Evolutionary conservation across 768 basidiomycete species (phyloP).

Genomic region (Macrolepiota albuminosa): DNA sequence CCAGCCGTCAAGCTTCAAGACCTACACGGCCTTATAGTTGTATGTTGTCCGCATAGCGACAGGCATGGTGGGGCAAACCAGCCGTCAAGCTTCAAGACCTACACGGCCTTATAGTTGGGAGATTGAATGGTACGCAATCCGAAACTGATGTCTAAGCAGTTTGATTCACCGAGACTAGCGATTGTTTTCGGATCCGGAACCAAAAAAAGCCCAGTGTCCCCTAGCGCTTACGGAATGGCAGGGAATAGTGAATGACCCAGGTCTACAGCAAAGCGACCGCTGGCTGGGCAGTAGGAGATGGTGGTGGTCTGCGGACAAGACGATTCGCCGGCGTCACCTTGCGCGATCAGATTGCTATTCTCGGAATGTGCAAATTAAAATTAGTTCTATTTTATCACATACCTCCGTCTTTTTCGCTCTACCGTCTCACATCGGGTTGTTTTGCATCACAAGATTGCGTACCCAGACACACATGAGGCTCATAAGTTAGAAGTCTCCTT

Average conservation of each 20-base stretch:
- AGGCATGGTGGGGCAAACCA: conserved; percentile 34
- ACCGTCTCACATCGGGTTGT: not conserved
- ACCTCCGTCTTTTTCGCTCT: conserved; percentile 30
- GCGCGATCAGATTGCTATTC: conserved; percentile 19
- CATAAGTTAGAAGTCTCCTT: not conserved
- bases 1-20: conserved; percentile 18
- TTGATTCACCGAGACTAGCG: conserved; percentile 14
- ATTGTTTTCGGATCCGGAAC: conserved; percentile 12
- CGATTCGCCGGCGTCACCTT: conserved; percentile 14
- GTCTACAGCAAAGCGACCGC: not conserved
- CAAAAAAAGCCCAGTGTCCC: not conserved
- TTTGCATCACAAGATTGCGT: not conserved
- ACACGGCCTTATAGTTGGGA: conserved; percentile 10
- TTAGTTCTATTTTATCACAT: conserved; percentile 22
- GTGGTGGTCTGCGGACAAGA: conserved; percentile 18
- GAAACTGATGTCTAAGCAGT: conserved; percentile 19
- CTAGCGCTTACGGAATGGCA: not conserved
- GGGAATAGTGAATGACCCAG: not conserved
- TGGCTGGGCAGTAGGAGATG: conserved; percentile 7
- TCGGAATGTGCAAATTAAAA: conserved; percentile 17
- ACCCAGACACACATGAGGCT: not conserved
- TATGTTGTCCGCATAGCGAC: conserved; percentile 43
- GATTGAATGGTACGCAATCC: conserved; percentile 17
- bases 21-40: conserved; percentile 11
- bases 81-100: conserved; percentile 16